A percentile compares a stretch with the other conserved stretches of the same genome.
phyloP scores from a whole-genome alignment of 352 stramenopile species.

The Phytophthora chlamydospora region DNA sequence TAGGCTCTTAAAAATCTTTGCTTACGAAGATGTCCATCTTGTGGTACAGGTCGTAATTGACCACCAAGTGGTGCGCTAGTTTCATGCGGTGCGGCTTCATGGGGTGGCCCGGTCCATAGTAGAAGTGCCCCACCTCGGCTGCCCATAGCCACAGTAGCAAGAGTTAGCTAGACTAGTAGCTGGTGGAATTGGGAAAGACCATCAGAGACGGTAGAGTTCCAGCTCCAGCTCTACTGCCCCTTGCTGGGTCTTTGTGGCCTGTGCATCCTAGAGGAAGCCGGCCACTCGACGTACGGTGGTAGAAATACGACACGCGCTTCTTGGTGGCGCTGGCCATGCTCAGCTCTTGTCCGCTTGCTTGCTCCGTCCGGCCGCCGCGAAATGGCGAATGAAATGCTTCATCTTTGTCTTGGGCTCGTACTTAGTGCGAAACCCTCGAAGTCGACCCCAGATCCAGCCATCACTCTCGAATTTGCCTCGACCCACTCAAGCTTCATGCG shows the following conservation, averaged over 20 bases:
- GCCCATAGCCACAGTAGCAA: not conserved
- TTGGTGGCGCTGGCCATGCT: conserved; percentile 50
- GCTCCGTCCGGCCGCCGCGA: conserved; percentile 17
- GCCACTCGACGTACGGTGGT: conserved; percentile 66
- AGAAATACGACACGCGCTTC: conserved; percentile 87
- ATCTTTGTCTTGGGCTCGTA: conserved; percentile 6
- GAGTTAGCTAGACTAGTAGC: conserved; percentile 1
- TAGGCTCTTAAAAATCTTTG: not conserved
- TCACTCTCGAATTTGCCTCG: conserved; percentile 25
- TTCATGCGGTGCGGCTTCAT: conserved; percentile 98
- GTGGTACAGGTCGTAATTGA: conserved; percentile 97
- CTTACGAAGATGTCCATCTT: conserved; percentile 98
- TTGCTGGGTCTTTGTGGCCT: conserved; percentile 9
- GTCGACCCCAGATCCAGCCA: conserved; percentile 3
- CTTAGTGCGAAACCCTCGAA: not conserved
- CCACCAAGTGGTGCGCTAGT: conserved; percentile 97
- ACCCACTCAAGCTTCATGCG: conserved; percentile 13
- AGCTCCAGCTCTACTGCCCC: not conserved
- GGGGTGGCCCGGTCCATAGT: conserved; percentile 95
- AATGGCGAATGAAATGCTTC: conserved; percentile 27
- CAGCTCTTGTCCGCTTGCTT: conserved; percentile 5
- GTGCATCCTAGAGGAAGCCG: not conserved
- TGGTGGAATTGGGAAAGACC: not conserved
- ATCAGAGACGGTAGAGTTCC: not conserved
- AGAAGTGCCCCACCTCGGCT: conserved; percentile 96